These are phyloP conservation scores for Bruguiera sexangula DNA, from an alignment of 345 rosid genomes.

Conservation along the genomic window DNA sequence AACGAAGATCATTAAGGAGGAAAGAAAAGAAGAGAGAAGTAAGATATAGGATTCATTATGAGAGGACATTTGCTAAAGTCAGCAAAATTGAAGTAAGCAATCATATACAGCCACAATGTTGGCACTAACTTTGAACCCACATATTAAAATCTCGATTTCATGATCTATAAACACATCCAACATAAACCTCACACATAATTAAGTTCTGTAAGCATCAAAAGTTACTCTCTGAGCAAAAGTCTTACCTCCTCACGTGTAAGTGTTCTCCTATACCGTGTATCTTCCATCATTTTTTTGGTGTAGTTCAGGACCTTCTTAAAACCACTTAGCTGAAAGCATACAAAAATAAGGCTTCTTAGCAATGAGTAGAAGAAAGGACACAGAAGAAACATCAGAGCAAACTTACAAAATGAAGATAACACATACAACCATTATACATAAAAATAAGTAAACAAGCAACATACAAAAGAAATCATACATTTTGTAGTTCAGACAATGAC, in stretches of 20 bases:
- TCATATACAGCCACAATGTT: too few species aligned
- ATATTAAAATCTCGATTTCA: too few species aligned
- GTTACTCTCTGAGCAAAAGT: background rate
- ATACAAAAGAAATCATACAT: conserved; percentile 46
- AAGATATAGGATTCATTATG: background rate
- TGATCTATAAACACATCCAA: too few species aligned
- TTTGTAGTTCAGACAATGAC: conserved; percentile 71
- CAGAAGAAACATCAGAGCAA: background rate
- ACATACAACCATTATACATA: background rate
- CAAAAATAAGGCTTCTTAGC: conserved; percentile 6
- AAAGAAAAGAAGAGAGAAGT: background rate
- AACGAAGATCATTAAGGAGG: background rate
- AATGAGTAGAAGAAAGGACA: background rate
- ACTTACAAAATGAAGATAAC: background rate
- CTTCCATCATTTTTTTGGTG: conserved; percentile 85
- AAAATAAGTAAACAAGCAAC: background rate
- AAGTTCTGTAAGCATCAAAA: background rate
- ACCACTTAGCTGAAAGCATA: conserved; percentile 80
- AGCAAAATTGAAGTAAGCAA: background rate
- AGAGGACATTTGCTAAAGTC: background rate
- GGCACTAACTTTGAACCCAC: too few species aligned
- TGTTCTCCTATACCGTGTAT: conserved; percentile 63
- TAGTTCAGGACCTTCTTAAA: conserved; percentile 94
- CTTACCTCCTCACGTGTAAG: conserved; percentile 96
- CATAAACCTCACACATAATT: too few species aligned